These are phyloP conservation scores for Ustilago vetiveriae DNA, from an alignment of 1,284 basidiomycete species.

Conservation along the genomic window DNA sequence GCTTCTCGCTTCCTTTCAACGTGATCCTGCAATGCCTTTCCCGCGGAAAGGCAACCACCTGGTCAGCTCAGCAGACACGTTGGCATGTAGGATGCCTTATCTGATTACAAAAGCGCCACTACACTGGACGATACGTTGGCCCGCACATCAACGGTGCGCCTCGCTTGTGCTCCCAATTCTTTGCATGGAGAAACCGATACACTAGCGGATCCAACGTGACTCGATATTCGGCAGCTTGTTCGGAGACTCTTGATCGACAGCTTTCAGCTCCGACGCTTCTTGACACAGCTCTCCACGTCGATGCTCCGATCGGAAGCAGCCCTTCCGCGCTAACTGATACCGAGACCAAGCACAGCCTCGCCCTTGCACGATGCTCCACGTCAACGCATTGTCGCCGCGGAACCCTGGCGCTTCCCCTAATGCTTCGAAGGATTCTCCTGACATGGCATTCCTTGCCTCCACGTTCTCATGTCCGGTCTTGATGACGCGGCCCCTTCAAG, in stretches of 20 bases:
- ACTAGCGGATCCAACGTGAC: constrained; percentile 7
- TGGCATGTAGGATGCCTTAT: neutral
- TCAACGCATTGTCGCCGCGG: neutral
- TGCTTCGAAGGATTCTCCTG: no score
- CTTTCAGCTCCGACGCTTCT: constrained; percentile 2
- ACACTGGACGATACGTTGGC: no score
- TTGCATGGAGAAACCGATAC: neutral
- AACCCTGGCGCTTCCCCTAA: neutral
- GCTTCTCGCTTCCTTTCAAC: no score
- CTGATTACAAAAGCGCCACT: no score
- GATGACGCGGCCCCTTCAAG: no score
- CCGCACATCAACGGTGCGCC: neutral
- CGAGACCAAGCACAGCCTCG: constrained; percentile 4
- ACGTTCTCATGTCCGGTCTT: no score
- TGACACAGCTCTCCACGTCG: neutral
- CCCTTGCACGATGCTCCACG: neutral
- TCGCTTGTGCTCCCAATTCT: no score
- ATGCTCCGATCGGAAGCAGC: neutral
- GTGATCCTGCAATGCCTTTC: neutral
- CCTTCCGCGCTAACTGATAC: neutral
- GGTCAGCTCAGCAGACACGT: neutral
- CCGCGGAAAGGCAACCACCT: neutral
- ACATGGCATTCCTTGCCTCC: no score
- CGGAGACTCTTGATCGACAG: neutral
- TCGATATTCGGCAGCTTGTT: neutral